Base-by-base conservation (phyloP, 2,329 filamentous ascomycete genomes). In the Sarocladium oryzae region DNA sequence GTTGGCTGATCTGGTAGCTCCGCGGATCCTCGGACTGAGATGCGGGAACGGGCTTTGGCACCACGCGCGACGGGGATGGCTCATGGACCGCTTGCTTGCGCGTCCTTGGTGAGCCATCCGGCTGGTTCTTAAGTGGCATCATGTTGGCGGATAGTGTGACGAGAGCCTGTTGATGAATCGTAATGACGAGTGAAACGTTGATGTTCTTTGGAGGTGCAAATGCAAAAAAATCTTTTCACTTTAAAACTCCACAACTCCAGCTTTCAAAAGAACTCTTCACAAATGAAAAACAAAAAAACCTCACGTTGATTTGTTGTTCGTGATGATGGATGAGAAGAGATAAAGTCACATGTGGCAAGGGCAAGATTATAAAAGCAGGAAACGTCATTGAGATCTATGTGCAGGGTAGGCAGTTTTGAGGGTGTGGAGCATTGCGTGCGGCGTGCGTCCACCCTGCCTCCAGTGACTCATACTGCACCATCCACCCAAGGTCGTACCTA, bases 1-100 rank as follows among this genome's bases (percentile, higher is more conserved):
- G 69, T 70, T 93, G 88, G 54, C 79, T 78, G 49, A 92, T 68
- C 64, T 93, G 86, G 62, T 89, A 93, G 52, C 78, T 77, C 56
- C 86, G 77, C 6, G 88, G 86, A 62, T 90, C 81, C 23, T 33
- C 16, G 11, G 37, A 32, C 23, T 51, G 37, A 15, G 38, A 73
- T 53, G 77, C 72, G 6, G 88, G 81, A 2, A 86, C 70, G 10
- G 88, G 88, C 61, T 83, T 85, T 53, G 77, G 65, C 28, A 87
- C 79, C 18, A 84, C 68, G 53, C 77, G 76, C 38, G 74, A 73
- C 28, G 67, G 52, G 1, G 71, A 59, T 1, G 73, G 64, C 57
- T 72, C 66, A 4, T 60, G 53, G n/a, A 77, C 73, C 16, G 75
- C 76, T 59, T 81, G 77, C 50, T 66, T 63, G 45, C 69, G 63